Base-by-base conservation (phyloP, 106 monocot genomes). In the Platanthera zijinensis region DNA sequence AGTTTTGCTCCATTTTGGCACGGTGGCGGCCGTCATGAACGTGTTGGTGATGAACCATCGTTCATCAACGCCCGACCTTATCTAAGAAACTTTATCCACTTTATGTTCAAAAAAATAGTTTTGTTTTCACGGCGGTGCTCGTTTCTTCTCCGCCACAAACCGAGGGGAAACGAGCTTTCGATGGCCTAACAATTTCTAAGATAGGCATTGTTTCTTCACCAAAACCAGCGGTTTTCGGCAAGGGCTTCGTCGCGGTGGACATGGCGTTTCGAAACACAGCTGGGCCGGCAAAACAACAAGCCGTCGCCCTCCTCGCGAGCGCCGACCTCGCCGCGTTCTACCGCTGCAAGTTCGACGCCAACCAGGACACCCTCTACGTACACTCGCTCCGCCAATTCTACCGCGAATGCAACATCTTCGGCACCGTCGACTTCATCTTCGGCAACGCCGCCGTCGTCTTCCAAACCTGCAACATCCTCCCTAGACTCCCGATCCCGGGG, bases 391-490 rank as follows among this genome's bases (percentile, higher is more conserved):
- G 82, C 56, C 78, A 78, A 50, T 78, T 70, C 78, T 78, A 70
- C 78, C 69, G 69, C 69, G 71, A 71, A 25, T 82, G 82, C 61
- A 69, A 72, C 39, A 64, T 82, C 30, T 17, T 17, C 22, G 82
- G 82, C 71, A 82, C 82, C 82, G 62, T 82, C 51, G 82, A 82
- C 51, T 82, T 82, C 75, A 80, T 80, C 80, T 80, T 80, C 75
- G 80, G 75, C 64, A 59, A 80, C 75, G 63, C 80, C 47, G 25
- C 80, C 68, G 75, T 74, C 68, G 68, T 80, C 17, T 75, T 81
- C 76, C 81, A 81, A 47, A 46, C 22, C 70, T 71, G 75, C 81
- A 56, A 14, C 69, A 81, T 81, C 21, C 54, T 56, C 8, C 76
- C 81, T 0, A 46, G 81, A 6, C 48, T 18, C 39, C 56, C 81